Base-by-base conservation (phyloP, 352 stramenopile species). In the Pythium phragmiticola region DNA sequence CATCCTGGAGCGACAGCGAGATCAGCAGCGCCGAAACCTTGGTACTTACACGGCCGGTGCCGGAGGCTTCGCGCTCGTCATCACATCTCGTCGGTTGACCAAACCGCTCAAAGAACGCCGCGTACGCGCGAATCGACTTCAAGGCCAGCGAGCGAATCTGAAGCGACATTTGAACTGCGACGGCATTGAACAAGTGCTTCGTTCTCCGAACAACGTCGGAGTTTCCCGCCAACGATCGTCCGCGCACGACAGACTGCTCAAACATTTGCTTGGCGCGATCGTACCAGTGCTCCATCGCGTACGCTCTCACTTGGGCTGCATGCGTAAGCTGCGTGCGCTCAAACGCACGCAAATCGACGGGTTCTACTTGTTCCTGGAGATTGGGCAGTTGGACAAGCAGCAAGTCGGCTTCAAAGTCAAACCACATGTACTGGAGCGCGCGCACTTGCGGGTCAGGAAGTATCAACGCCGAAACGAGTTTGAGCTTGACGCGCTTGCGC, bases 111-210 rank as follows among this genome's bases (percentile, higher is more conserved):
- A 94, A 94, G 58, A 90, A 94, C 0, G 55, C 65, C 2, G 87
- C 69, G 60, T 91, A 94, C 9, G 72, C 68, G 49, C 74, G 57
- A 19, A 92, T 81, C 0, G 85, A 91, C 37, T 83, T 84, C 46
- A 86, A 68, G 14, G 91, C 66, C 6, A 94, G 69, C 11, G 78
- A 75, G 2, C 83, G 78, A 11, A 91, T 69, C 60, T 94, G 85
- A 0, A 91, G 63, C 17, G 81, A 90, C 85, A 94, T 94, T 37
- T 91, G 68, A 42, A 75, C 76, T 0, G 71, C 76, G n/a, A 92
- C 69, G 0, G 77, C 73, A 45, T 89, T 78, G 19, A 94, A 85
- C 17, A 89, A 51, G 36, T 88, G 85, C 8, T 72, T 73, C 36
- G 76, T 42, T 0, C 74, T 42, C 0, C 74, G 49, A 0, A n/a